Base-by-base conservation (phyloP, 1,284 basidiomycete species). In the Takashimella tepidaria region DNA sequence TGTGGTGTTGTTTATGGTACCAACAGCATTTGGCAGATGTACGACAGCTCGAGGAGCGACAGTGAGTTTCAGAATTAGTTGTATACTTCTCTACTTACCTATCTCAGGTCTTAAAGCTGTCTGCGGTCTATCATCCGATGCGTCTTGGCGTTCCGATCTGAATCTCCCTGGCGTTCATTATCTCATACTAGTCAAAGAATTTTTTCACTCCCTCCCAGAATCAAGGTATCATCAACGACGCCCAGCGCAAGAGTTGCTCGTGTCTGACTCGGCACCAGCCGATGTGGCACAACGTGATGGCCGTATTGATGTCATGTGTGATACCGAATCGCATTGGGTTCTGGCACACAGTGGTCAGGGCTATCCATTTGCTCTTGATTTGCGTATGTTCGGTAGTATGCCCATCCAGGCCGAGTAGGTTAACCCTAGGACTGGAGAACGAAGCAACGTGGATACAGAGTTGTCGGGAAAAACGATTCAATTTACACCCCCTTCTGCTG, bases 21-120 rank as follows among this genome's bases (percentile, higher is more conserved):
- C 13, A 53, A 53, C 26, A 20, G 41, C n/a, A 31, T 45, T 11
- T 53, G 52, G 52, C 52, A 53, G 40, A 49, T 53, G 41, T 43
- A 53, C 22, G 45, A 53, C n/a, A 13, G 24, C 19, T 43, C 25
- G 20, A 16, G 43, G 16, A 23, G 21, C n/a, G 46, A 23, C n/a
- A 31, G 53, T 54, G 16, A 25, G 53, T 43, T 20, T 37, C n/a
- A n/a, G n/a, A 13, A 19, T 16, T 25, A 16, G 31, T 10, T 16
- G 16, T 8, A 11, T 44, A 19, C 10, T 44, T 8, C n/a, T 44
- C 8, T 11, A 6, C 11, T 44, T 19, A 19, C 22, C 20, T 19
- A 8, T 11, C 42, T 10, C 11, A 19, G 19, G 10, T 19, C 8
- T 19, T 10, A 23, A 16, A 13, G 23, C 50, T 8, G 50, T 47